These are phyloP conservation scores for Aureobasidium sp. DNA, from an alignment of 2,329 filamentous ascomycete species.

Conservation along the genomic window DNA sequence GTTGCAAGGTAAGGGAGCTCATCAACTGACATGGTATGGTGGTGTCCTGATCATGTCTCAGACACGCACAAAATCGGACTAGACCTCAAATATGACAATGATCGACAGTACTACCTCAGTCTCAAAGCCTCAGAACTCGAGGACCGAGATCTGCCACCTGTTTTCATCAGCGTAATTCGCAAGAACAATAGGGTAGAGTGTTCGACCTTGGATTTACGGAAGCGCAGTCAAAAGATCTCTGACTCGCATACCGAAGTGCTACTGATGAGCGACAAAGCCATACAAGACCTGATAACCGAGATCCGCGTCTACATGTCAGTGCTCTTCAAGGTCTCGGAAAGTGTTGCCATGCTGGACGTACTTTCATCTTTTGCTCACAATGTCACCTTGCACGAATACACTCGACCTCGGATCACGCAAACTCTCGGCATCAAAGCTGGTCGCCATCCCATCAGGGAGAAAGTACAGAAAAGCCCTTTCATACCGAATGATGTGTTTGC, in stretches of 20 bases:
- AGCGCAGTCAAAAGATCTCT: slow-evolving; percentile 64
- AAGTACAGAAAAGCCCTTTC: slow-evolving; percentile 58
- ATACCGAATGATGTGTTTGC: slow-evolving; percentile 89
- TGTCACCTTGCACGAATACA: slow-evolving; percentile 58
- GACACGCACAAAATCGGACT: slow-evolving; percentile 50
- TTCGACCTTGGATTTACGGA: slow-evolving; percentile 75
- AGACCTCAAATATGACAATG: slow-evolving; percentile 66
- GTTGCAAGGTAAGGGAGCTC: slow-evolving; percentile 48
- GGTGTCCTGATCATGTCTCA: background rate
- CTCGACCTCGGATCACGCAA: slow-evolving; percentile 55
- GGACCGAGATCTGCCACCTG: slow-evolving; percentile 49
- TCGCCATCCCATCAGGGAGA: slow-evolving; percentile 72
- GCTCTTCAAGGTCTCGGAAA: slow-evolving; percentile 79
- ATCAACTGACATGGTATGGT: background rate
- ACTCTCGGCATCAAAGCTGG: slow-evolving; percentile 65
- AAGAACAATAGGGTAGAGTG: slow-evolving; percentile 76
- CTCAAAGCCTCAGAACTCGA: slow-evolving; percentile 57
- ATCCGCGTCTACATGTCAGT: slow-evolving; percentile 62
- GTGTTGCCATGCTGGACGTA: slow-evolving; percentile 71
- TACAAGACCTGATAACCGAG: slow-evolving; percentile 63
- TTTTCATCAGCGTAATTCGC: slow-evolving; percentile 68
- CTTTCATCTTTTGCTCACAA: slow-evolving; percentile 63
- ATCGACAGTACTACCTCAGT: slow-evolving; percentile 71
- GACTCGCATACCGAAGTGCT: slow-evolving; percentile 80
- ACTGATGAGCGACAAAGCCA: slow-evolving; percentile 65